A percentile compares a stretch with the other conserved stretches of the same genome.
These are phyloP conservation scores for Coniferiporia weirii DNA, from an alignment of 1,284 basidiomycete genomes.

Conservation along the genomic window DNA sequence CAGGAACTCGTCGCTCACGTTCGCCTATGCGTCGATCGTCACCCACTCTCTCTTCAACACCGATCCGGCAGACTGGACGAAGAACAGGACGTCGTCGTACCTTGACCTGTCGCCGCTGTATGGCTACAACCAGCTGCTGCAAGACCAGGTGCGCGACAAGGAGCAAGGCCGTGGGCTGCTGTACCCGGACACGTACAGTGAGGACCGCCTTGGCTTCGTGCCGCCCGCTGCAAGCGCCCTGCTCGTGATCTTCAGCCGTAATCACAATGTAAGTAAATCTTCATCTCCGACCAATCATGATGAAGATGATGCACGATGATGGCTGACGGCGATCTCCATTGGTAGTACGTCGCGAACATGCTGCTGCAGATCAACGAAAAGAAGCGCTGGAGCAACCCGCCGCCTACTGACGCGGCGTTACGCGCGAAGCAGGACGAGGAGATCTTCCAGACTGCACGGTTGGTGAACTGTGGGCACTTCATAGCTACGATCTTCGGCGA, in stretches of 20 bases:
- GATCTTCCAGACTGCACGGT: slow-evolving; percentile 49
- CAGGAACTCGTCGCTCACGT: slow-evolving; percentile 45
- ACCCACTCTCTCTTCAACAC: slow-evolving; percentile 44
- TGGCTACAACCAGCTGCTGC: slow-evolving; percentile 28
- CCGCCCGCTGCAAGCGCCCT: slow-evolving; percentile 32
- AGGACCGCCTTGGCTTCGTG: slow-evolving; percentile 44
- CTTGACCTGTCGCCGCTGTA: slow-evolving; percentile 41
- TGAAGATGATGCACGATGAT: not conserved
- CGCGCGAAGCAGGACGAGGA: slow-evolving; percentile 42
- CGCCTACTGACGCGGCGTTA: slow-evolving; percentile 28
- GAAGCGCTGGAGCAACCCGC: slow-evolving; percentile 33
- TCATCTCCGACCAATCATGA: not conserved
- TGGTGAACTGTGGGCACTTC: slow-evolving; percentile 47
- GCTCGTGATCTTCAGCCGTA: slow-evolving; percentile 31
- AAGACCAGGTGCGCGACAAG: slow-evolving; percentile 39
- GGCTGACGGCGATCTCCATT: slow-evolving; percentile 26
- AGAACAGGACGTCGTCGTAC: slow-evolving; percentile 55
- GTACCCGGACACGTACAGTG: slow-evolving; percentile 39
- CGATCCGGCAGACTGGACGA: slow-evolving; percentile 32
- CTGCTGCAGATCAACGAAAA: slow-evolving; percentile 50
- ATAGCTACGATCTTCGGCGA: slow-evolving; percentile 41
- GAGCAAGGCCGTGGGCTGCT: slow-evolving; percentile 36
- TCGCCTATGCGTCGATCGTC: slow-evolving; percentile 43
- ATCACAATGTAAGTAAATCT: slow-evolving; percentile 21
- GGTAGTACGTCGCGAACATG: slow-evolving; percentile 46